A percentile compares a stretch with the other conserved stretches of the same genome.
These are phyloP conservation scores for Umbilicaria muhlenbergii DNA, from an alignment of 495 filamentous ascomycete genomes.

Conservation along the genomic window DNA sequence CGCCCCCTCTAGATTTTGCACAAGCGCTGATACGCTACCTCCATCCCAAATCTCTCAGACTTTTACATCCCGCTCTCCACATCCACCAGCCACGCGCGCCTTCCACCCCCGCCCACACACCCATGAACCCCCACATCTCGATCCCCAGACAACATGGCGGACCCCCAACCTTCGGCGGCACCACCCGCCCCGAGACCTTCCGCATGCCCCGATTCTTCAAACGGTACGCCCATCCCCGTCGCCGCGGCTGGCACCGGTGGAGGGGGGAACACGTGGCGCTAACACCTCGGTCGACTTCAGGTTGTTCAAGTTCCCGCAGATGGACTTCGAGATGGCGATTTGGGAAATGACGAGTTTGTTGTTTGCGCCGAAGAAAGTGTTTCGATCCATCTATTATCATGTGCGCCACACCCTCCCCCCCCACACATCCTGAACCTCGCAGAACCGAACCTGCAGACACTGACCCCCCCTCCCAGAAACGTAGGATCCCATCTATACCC, in stretches of 20 bases:
- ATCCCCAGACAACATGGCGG: constrained; percentile 42
- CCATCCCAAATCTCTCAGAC: background rate
- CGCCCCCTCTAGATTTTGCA: too few relatives aligned
- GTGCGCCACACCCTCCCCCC: constrained; percentile 24
- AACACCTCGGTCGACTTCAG: constrained; percentile 16
- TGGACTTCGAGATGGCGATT: constrained; percentile 62
- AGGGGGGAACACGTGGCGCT: background rate
- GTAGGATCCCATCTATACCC: constrained; percentile 21
- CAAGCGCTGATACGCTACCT: too few relatives aligned
- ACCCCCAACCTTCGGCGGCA: constrained; percentile 35
- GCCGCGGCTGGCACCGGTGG: background rate
- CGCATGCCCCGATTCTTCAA: constrained; percentile 44
- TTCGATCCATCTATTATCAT: constrained; percentile 63
- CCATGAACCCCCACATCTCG: constrained; percentile 49
- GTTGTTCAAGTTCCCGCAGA: constrained; percentile 51
- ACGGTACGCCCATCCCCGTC: constrained; percentile 19
- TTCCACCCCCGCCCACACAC: background rate
- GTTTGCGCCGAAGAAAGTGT: constrained; percentile 63
- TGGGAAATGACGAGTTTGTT: constrained; percentile 67
- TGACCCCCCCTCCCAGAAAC: constrained; percentile 34
- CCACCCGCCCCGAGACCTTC: constrained; percentile 34
- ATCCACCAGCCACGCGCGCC: constrained; percentile 17
- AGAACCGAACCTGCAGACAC: too few relatives aligned
- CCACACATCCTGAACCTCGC: too few relatives aligned
- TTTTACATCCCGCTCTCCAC: background rate